These are phyloP conservation scores for Musa itinerans DNA, from an alignment of 176 grass and related monocot genomes.

Conservation along the genomic window DNA sequence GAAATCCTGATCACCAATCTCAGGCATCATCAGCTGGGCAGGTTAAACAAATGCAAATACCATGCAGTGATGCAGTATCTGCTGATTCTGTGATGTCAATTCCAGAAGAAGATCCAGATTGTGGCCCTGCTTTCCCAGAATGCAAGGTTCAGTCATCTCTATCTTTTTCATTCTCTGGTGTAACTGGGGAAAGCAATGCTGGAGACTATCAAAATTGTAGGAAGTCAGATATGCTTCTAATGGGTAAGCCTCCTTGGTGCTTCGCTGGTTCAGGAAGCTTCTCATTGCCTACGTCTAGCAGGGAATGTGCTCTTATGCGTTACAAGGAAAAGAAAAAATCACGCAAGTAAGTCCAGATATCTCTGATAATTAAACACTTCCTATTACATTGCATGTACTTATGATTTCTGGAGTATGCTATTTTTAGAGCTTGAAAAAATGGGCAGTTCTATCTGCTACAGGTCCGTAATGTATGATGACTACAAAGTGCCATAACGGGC, in stretches of 20 bases:
- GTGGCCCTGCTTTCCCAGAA: constrained; percentile 36
- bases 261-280: constrained; percentile 38
- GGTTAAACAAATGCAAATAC: constrained; percentile 30
- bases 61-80: constrained; percentile 35
- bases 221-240: constrained; percentile 50
- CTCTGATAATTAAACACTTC: neutral
- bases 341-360: constrained; percentile 67
- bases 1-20: neutral
- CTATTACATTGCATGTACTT: neutral
- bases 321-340: constrained; percentile 98
- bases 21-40: constrained; percentile 20
- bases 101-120: constrained; percentile 50
- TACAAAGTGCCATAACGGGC: too few species aligned
- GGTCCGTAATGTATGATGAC: too few species aligned
- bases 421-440: too few species aligned
- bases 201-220: constrained; percentile 76
- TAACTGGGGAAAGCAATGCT: constrained; percentile 76
- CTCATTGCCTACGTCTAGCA: constrained; percentile 42
- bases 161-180: constrained; percentile 70
- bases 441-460: too few species aligned
- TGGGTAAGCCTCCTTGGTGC: constrained; percentile 69
- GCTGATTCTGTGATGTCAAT: constrained; percentile 61
- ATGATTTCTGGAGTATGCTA: neutral
- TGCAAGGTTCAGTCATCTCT: constrained; percentile 50
- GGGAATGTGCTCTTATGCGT: constrained; percentile 64